Conservation (phyloP, 805 yeast species). For the Candida andamanensis region DNA sequence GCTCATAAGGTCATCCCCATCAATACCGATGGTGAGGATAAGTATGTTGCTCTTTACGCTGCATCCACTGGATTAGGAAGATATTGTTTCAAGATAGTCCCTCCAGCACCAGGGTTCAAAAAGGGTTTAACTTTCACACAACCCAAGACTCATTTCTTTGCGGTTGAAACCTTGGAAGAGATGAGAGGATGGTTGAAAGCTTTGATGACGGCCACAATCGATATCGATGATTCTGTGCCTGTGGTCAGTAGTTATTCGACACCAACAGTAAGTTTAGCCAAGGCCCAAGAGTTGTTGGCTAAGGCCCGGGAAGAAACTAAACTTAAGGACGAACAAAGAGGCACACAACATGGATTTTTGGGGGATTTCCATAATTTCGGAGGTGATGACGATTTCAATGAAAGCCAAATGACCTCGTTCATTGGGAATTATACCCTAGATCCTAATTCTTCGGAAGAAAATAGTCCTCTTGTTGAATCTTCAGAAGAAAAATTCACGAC, state of each 20-base stretch:
- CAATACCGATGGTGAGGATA: conserved; percentile 51
- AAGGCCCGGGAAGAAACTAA: conserved; percentile 75
- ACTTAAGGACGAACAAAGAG: conserved; percentile 47
- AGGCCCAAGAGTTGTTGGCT: conserved; percentile 81
- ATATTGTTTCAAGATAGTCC: conserved; percentile 84
- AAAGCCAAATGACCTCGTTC: conserved; percentile 11
- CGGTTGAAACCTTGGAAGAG: conserved; percentile 86
- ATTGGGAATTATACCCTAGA: conserved; percentile 15
- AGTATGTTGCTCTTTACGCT: conserved; percentile 79
- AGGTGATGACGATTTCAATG: conserved; percentile 10
- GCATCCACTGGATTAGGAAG: conserved; percentile 94
- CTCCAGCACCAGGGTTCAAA: conserved; percentile 96
- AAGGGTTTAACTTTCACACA: conserved; percentile 95
- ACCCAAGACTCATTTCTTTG: conserved; percentile 93
- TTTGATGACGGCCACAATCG: conserved; percentile 91
- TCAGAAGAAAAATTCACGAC: conserved; percentile 9
- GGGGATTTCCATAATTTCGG: conserved; percentile 11
- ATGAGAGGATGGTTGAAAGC: conserved; percentile 96
- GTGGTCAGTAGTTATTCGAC: conserved; percentile 89
- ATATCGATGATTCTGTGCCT: conserved; percentile 87
- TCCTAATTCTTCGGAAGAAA: conserved; percentile 23
- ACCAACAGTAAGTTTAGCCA: conserved; percentile 85
- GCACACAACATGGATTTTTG: conserved; percentile 15
- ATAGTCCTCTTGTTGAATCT: conserved; percentile 32
- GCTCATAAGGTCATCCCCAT: conserved; percentile 84